A percentile compares a stretch with the other conserved stretches of the same genome.
These are phyloP conservation scores for Mortierella sp. DNA, from an alignment of 371 early-diverging fungal genomes.

Conservation along the genomic window DNA sequence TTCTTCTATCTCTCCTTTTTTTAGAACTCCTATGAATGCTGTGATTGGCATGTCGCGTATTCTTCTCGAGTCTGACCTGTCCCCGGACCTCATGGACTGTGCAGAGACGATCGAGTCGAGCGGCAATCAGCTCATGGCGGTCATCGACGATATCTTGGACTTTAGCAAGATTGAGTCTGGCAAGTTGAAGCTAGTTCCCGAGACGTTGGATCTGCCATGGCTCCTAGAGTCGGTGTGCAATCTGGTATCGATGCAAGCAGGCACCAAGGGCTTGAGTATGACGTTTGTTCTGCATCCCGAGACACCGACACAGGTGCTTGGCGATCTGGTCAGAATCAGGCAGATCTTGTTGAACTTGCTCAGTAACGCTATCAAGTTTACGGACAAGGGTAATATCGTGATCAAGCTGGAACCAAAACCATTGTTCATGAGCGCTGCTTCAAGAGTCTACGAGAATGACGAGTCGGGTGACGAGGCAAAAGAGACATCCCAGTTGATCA, in stretches of 20 bases:
- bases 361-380: constrained; percentile 76
- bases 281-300: constrained; percentile 69
- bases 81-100: constrained; percentile 71
- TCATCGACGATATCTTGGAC: constrained; percentile 70
- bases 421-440: background rate
- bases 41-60: constrained; percentile 77
- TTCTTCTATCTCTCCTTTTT: background rate
- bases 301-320: constrained; percentile 63
- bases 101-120: constrained; percentile 74
- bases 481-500: constrained; percentile 27
- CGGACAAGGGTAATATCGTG: constrained; percentile 68
- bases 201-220: constrained; percentile 48
- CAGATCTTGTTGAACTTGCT: constrained; percentile 63
- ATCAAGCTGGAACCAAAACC: constrained; percentile 55
- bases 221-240: constrained; percentile 54
- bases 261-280: constrained; percentile 53
- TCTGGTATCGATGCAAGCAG: constrained; percentile 68
- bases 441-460: constrained; percentile 24
- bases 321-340: constrained; percentile 61
- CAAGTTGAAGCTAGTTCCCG: constrained; percentile 55
- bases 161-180: constrained; percentile 68
- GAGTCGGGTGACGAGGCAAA: constrained; percentile 6
- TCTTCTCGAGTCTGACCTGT: constrained; percentile 70
- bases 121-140: constrained; percentile 66
- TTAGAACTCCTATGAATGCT: constrained; percentile 63